A percentile compares a stretch with the other conserved stretches of the same genome.
Evolutionary conservation across 2,329 filamentous ascomycete species (phyloP).

Genomic region (Scopulariopsis brevicaulis): DNA sequence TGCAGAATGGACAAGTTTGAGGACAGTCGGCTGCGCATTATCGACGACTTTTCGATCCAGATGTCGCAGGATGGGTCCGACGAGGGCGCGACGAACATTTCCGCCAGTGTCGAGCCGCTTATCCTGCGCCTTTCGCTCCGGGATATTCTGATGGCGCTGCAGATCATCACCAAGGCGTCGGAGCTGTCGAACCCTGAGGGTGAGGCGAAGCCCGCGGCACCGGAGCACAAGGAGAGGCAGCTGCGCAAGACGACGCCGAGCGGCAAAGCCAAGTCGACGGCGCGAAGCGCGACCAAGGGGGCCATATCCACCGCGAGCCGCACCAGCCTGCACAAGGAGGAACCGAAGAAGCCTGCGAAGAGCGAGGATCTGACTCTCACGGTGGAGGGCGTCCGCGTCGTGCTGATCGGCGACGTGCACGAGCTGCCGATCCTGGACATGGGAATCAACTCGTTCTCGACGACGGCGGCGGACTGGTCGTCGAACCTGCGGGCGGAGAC

Average conservation of each 20-base stretch:
- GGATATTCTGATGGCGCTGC: constrained; percentile 87
- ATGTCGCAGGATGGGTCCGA: constrained; percentile 69
- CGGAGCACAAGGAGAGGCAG: constrained; percentile 45
- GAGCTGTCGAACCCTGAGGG: constrained; percentile 65
- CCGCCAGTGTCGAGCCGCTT: constrained; percentile 80
- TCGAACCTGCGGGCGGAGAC: constrained; percentile 77
- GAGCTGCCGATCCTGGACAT: constrained; percentile 92
- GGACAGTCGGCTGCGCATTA: constrained; percentile 75
- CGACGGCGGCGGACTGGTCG: constrained; percentile 85
- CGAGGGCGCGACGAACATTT: constrained; percentile 60
- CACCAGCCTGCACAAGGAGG: constrained; percentile 15
- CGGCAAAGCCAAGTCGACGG: constrained; percentile 41
- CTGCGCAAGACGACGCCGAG: constrained; percentile 40
- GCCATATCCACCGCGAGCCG: neutral
- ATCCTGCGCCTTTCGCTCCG: constrained; percentile 83
- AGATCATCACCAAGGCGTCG: constrained; percentile 83
- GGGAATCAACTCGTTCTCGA: constrained; percentile 80
- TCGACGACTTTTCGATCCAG: constrained; percentile 92
- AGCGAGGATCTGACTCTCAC: constrained; percentile 75
- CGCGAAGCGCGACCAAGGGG: constrained; percentile 22
- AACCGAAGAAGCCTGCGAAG: constrained; percentile 13
- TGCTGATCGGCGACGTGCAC: constrained; percentile 90
- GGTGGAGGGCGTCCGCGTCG: constrained; percentile 79
- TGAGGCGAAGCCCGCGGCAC: constrained; percentile 21
- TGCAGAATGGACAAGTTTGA: constrained; percentile 98